Percentiles rank a stretch among this genome's conserved stretches.
phyloP scores from a whole-genome alignment of 2,329 filamentous ascomycete genomes.

The Bipolaris bicolor region DNA sequence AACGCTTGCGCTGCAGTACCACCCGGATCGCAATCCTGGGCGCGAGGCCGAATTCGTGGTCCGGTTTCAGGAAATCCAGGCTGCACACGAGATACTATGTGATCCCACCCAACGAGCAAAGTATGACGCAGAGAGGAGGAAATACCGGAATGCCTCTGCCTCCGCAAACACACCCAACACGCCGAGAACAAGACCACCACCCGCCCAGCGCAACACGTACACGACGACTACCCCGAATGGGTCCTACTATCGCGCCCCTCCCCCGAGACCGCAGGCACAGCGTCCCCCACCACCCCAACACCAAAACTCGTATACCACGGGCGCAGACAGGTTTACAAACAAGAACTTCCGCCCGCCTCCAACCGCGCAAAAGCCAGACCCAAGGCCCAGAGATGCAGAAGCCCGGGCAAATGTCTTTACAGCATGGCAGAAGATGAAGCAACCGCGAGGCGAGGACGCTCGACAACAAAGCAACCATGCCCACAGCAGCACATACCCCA shows the following conservation, averaged over 20 bases:
- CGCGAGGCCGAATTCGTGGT: slow-evolving; percentile 78
- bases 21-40: slow-evolving; percentile 88
- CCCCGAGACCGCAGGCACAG: slow-evolving; percentile 35
- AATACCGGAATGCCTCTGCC: slow-evolving; percentile 42
- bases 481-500: slow-evolving; percentile 11
- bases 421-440: slow-evolving; percentile 59
- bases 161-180: slow-evolving; percentile 50
- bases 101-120: slow-evolving; percentile 64
- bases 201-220: slow-evolving; percentile 53
- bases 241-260: slow-evolving; percentile 42
- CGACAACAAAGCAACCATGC: slow-evolving; percentile 28
- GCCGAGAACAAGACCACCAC: slow-evolving; percentile 50
- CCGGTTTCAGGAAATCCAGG: slow-evolving; percentile 85
- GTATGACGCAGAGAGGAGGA: slow-evolving; percentile 67
- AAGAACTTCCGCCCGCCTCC: slow-evolving; percentile 50
- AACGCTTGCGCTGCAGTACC: slow-evolving; percentile 83
- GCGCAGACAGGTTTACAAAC: slow-evolving; percentile 53
- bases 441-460: slow-evolving; percentile 38
- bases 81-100: slow-evolving; percentile 78
- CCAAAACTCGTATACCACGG: slow-evolving; percentile 42
- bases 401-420: slow-evolving; percentile 54
- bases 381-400: slow-evolving; percentile 47
- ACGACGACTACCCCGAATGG: slow-evolving; percentile 46
- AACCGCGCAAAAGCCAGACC: slow-evolving; percentile 39
- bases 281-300: slow-evolving; percentile 38